Conservation (phyloP, 208 protist species). For the Crithidia fasciculata region DNA sequence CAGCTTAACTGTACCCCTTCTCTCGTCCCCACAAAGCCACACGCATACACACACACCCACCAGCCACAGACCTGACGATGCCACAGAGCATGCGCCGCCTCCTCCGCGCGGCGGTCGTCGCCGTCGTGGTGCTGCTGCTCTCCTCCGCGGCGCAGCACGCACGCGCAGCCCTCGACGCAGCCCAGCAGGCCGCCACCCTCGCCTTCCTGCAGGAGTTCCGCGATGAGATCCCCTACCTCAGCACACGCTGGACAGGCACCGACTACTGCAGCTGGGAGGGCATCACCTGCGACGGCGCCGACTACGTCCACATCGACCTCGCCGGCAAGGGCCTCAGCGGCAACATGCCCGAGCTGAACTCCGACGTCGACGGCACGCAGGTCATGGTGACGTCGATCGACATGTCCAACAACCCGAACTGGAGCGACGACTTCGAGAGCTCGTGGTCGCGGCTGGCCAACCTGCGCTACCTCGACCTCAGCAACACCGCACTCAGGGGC, state of each 20-base stretch:
- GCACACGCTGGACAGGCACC: slow-evolving; percentile 1
- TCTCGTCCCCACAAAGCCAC: too few species aligned
- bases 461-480: slow-evolving; percentile 5
- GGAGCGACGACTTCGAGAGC: background rate
- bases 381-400: slow-evolving; percentile 16
- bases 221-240: background rate
- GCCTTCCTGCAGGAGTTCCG: background rate
- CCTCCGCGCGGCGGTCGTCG: slow-evolving; percentile 2
- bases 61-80: too few species aligned
- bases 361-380: background rate
- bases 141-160: background rate
- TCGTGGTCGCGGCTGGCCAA: background rate
- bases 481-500: slow-evolving; percentile 4
- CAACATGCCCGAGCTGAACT: background rate
- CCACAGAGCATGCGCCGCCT: too few species aligned
- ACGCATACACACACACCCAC: too few species aligned
- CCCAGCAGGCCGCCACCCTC: background rate
- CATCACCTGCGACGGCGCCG: slow-evolving; percentile 18
- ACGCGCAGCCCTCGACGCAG: background rate
- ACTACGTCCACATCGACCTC: slow-evolving; percentile 16
- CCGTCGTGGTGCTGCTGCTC: slow-evolving; percentile 9
- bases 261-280: slow-evolving; percentile 9
- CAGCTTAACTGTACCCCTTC: too few species aligned
- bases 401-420: slow-evolving; percentile 17
- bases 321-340: slow-evolving; percentile 16